Evolutionary conservation across 2,329 filamentous ascomycete species (phyloP), one percentile per base, ranked within the genome.

Genomic region (Cyclaneusma minus): DNA sequence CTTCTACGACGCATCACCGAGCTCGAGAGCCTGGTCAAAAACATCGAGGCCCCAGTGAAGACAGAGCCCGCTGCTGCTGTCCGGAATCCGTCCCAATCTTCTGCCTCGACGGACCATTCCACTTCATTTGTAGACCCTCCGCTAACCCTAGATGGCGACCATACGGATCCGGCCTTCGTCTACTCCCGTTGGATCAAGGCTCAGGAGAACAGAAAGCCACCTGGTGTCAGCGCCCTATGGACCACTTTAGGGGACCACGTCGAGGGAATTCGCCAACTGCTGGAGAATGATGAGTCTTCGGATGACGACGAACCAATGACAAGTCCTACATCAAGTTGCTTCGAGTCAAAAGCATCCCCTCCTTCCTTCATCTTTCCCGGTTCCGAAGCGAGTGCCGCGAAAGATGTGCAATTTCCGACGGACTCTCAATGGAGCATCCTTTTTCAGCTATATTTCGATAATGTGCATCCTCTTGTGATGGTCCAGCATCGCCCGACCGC

Each of bases 1-100:
- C 22, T 24, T 7, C 9, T 24, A 7, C 7, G 13, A 36, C 56
- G 62, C 27, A 62, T 71, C 47, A 66, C 61, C 47, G 49, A 60
- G 29, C 55, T 24, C 8, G 22, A 24, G 22, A 24, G 8, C 13
- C 7, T 24, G 12, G 22, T 24, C 22, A 12, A 12, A 20, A 7
- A 24, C 8, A 12, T 12, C 13, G 22, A 24, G 7, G 8, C 9
- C 8, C 8, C 7, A 8, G 12, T 8, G 9, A 7, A 7, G 22
- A 7, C 7, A 13, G 13, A 24, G 9, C 8, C 12, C 8, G 22
- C n/a, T n/a, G n/a, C n/a, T n/a, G n/a, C n/a, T n/a, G 13, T 24
- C 9, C 8, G 22, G 8, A 7, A 7, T 8, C 13, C 8, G 13
- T 7, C 9, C 8, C 22, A 24, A 10, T 24, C 8, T 24, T 12